These are phyloP conservation scores for Candida frijolesensis DNA, from an alignment of 1,139 yeast species.

Conservation along the genomic window DNA sequence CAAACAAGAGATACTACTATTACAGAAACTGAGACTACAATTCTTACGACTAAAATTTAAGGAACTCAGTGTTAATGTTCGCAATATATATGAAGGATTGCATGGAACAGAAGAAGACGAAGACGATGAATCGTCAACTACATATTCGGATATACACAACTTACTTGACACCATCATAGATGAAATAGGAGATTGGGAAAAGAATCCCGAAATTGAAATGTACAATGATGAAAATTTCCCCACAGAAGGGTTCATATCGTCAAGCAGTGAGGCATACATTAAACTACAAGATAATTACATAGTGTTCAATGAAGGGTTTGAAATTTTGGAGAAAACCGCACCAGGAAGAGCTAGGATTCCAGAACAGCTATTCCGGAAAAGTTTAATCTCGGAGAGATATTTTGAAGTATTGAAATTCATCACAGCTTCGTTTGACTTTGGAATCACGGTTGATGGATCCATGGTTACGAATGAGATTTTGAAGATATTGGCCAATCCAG, in stretches of 20 bases:
- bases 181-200: slow-evolving; percentile 3
- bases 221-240: slow-evolving; percentile 12
- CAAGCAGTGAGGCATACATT: slow-evolving; percentile 1
- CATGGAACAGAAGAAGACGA: neutral
- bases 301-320: slow-evolving; percentile 5
- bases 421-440: neutral
- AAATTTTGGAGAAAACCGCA: slow-evolving; percentile 1
- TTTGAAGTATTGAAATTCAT: slow-evolving; percentile 17
- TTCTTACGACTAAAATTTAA: slow-evolving; percentile 14
- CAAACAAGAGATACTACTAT: slow-evolving; percentile 7
- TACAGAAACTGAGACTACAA: slow-evolving; percentile 9
- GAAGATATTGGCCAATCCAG: neutral
- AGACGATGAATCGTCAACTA: slow-evolving; percentile 5
- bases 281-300: slow-evolving; percentile 3
- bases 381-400: slow-evolving; percentile 18
- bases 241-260: slow-evolving; percentile 9
- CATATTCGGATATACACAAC: neutral
- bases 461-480: neutral
- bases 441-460: neutral
- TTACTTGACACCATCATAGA: neutral
- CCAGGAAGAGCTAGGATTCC: slow-evolving; percentile 9
- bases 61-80: slow-evolving; percentile 10
- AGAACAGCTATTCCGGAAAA: slow-evolving; percentile 12
- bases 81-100: slow-evolving; percentile 3
- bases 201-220: slow-evolving; percentile 7